Conservation (phyloP, 2,329 filamentous ascomycete genomes). For the Fusarium avenaceum region DNA sequence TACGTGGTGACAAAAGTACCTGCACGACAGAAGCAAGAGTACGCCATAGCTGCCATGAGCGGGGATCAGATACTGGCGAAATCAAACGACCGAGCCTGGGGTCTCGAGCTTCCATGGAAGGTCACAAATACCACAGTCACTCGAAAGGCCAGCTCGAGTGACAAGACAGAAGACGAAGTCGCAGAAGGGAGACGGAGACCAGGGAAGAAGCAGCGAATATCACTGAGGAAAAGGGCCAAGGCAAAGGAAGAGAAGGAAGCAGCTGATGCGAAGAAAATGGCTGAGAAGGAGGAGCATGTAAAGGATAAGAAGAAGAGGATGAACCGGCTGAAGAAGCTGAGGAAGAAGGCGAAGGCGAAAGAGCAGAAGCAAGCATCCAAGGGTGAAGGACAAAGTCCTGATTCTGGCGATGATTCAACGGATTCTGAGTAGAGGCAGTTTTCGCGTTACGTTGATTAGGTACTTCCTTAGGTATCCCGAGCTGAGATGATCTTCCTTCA, state of each 20-base stretch:
- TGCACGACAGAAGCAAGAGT: slow-evolving; percentile 55
- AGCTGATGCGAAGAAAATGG: slow-evolving; percentile 55
- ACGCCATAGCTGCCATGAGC: slow-evolving; percentile 63
- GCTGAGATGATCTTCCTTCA: neutral
- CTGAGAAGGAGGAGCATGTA: slow-evolving; percentile 68
- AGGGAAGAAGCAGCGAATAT: slow-evolving; percentile 71
- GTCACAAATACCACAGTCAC: slow-evolving; percentile 61
- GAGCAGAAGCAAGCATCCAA: slow-evolving; percentile 61
- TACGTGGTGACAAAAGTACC: slow-evolving; percentile 62
- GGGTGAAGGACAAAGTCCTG: slow-evolving; percentile 29
- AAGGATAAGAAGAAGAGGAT: slow-evolving; percentile 73
- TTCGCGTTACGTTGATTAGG: neutral
- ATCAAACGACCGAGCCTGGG: slow-evolving; percentile 65
- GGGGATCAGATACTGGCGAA: slow-evolving; percentile 64
- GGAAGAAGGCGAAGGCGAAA: slow-evolving; percentile 69
- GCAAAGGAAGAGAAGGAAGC: slow-evolving; percentile 58
- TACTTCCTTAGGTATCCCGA: too few relatives aligned
- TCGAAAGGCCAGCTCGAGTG: slow-evolving; percentile 44
- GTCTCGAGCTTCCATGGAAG: slow-evolving; percentile 72
- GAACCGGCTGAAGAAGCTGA: slow-evolving; percentile 72
- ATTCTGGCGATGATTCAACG: slow-evolving; percentile 31
- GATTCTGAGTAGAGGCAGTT: slow-evolving; percentile 29
- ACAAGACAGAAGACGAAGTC: slow-evolving; percentile 30
- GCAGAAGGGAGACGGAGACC: slow-evolving; percentile 59
- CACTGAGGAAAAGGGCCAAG: slow-evolving; percentile 62